Conservation (phyloP, 2,329 filamentous ascomycete genomes). For the Exserohilum rostratum region DNA sequence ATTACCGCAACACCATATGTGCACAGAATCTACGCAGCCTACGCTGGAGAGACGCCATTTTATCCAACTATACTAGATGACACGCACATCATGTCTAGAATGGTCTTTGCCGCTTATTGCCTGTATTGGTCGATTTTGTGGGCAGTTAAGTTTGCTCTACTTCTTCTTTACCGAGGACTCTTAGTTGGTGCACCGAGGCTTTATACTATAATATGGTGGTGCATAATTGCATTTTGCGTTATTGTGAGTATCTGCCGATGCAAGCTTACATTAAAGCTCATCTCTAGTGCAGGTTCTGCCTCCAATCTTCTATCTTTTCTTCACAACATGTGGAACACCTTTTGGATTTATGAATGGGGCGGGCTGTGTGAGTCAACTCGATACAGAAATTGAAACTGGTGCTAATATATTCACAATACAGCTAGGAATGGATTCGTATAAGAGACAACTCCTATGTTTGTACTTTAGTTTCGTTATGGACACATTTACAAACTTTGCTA, state of each 20-base stretch:
- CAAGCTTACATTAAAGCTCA: slow-evolving; percentile 20
- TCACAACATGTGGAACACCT: slow-evolving; percentile 25
- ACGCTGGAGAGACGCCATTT: slow-evolving; percentile 21
- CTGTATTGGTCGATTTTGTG: slow-evolving; percentile 26
- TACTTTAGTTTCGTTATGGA: slow-evolving; percentile 45
- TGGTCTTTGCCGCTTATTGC: slow-evolving; percentile 46
- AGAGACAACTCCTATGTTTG: slow-evolving; percentile 29
- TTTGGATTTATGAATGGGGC: slow-evolving; percentile 18
- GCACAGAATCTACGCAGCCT: slow-evolving; percentile 37
- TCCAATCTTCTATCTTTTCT: slow-evolving; percentile 24
- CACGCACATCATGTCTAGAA: slow-evolving; percentile 33
- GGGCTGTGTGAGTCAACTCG: slow-evolving; percentile 7
- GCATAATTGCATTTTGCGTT: slow-evolving; percentile 35
- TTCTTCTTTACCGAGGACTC: slow-evolving; percentile 47
- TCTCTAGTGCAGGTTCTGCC: slow-evolving; percentile 34
- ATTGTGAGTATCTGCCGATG: background rate
- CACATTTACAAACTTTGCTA: slow-evolving; percentile 43
- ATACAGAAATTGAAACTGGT: background rate
- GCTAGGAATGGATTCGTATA: slow-evolving; percentile 2
- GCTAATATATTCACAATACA: background rate
- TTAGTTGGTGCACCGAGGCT: slow-evolving; percentile 24
- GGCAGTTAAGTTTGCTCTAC: slow-evolving; percentile 14
- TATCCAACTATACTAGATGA: slow-evolving; percentile 41
- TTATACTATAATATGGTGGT: slow-evolving; percentile 46
- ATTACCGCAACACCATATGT: slow-evolving; percentile 43